Conservation (phyloP, 106 monocot genomes). For the Agapanthus africanus region DNA sequence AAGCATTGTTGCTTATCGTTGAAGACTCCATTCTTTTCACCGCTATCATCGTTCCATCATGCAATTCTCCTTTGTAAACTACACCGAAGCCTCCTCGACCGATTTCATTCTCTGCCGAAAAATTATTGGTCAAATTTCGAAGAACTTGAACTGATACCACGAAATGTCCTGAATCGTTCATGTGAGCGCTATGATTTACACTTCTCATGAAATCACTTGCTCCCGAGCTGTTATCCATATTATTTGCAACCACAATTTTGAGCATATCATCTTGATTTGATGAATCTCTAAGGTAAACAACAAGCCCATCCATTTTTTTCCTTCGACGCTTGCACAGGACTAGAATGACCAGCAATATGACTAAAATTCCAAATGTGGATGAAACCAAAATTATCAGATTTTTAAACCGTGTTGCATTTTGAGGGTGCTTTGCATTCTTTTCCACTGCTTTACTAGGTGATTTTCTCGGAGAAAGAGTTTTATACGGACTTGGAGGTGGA, state of each 20-base stretch:
- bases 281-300: constrained; percentile 38
- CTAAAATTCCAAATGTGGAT: constrained; percentile 12
- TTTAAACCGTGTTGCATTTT: not conserved
- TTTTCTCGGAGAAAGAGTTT: not conserved
- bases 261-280: constrained; percentile 32
- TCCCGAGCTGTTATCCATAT: constrained; percentile 10
- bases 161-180: constrained; percentile 26
- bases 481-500: not conserved
- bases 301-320: constrained; percentile 14
- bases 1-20: constrained; percentile 26
- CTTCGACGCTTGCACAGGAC: constrained; percentile 11
- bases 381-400: constrained; percentile 14
- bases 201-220: constrained; percentile 19
- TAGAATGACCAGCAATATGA: constrained; percentile 12
- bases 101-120: constrained; percentile 44
- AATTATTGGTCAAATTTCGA: constrained; percentile 32
- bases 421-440: not conserved
- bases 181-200: constrained; percentile 8
- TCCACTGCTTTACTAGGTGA: not conserved
- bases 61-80: constrained; percentile 45
- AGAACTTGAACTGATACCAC: constrained; percentile 30
- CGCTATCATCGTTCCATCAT: constrained; percentile 51
- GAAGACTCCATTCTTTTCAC: constrained; percentile 55
- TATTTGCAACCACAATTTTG: constrained; percentile 27
- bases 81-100: constrained; percentile 59